Percentiles rank a stretch among this genome's conserved stretches.
phyloP scores from a whole-genome alignment of 306 rosid species.

The Trifolium dubium region DNA sequence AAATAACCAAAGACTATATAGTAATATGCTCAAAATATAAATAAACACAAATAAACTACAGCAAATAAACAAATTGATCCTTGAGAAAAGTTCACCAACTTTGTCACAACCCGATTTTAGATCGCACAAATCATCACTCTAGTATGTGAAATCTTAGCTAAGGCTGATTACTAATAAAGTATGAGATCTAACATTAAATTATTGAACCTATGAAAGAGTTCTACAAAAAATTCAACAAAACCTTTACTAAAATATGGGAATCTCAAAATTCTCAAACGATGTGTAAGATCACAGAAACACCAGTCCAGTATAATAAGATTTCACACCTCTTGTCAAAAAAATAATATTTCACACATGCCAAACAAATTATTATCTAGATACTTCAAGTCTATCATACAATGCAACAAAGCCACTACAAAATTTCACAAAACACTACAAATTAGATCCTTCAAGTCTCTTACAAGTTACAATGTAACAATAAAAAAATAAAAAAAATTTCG shows the following conservation, averaged over 20 bases:
- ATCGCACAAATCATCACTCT: neutral
- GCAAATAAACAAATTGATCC: neutral
- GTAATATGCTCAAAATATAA: neutral
- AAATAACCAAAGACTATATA: slow-evolving; percentile 15
- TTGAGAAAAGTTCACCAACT: neutral
- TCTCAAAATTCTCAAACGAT: neutral
- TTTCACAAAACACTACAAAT: too few relatives aligned
- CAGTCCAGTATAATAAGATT: neutral
- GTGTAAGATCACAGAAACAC: neutral
- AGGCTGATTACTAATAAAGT: neutral
- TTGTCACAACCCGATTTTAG: neutral
- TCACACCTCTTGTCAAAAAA: neutral
- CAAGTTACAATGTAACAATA: too few relatives aligned
- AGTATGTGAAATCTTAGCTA: neutral
- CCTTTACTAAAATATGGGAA: neutral
- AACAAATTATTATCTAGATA: neutral
- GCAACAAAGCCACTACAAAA: neutral
- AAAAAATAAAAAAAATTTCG: too few relatives aligned
- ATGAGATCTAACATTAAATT: neutral
- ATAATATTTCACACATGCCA: neutral
- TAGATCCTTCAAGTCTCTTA: too few relatives aligned
- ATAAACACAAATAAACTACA: neutral
- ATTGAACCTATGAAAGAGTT: neutral
- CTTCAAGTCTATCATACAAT: neutral
- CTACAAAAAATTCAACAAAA: neutral